Conservation (phyloP, 495 filamentous ascomycete genomes). For the Penicillium herquei region DNA sequence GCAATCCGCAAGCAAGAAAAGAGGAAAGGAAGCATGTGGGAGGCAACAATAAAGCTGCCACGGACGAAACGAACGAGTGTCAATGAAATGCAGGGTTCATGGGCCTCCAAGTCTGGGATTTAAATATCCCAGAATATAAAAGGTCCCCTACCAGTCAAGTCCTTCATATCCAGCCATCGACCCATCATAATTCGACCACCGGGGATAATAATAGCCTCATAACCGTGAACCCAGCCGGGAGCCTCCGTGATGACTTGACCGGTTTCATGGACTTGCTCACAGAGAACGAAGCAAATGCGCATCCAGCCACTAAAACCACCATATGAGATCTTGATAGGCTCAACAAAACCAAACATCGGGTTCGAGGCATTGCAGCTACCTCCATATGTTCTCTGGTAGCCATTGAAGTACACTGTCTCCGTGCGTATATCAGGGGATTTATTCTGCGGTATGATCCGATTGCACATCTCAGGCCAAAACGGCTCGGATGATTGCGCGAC, state of each 20-base stretch:
- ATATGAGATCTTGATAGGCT: slow-evolving; percentile 23
- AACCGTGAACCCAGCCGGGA: slow-evolving; percentile 34
- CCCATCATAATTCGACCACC: slow-evolving; percentile 48
- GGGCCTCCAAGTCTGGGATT: not conserved
- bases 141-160: slow-evolving; percentile 37
- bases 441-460: slow-evolving; percentile 13
- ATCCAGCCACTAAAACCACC: slow-evolving; percentile 37
- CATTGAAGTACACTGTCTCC: slow-evolving; percentile 20
- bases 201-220: slow-evolving; percentile 52
- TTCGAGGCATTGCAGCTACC: slow-evolving; percentile 3
- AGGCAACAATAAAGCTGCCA: too few relatives aligned
- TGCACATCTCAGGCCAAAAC: slow-evolving; percentile 28
- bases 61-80: not conserved
- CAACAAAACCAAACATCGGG: slow-evolving; percentile 31
- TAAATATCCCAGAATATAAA: slow-evolving; percentile 54
- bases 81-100: not conserved
- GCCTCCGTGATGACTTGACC: not conserved
- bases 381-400: slow-evolving; percentile 6
- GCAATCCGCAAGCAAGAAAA: too few relatives aligned
- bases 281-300: slow-evolving; percentile 43
- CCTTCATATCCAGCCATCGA: slow-evolving; percentile 39
- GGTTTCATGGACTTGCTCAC: not conserved
- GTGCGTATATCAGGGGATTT: not conserved
- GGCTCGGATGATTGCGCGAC: slow-evolving; percentile 6
- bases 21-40: not conserved